phyloP scores from a whole-genome alignment of 1,284 basidiomycete species.

The Ustilago cynodontis region DNA sequence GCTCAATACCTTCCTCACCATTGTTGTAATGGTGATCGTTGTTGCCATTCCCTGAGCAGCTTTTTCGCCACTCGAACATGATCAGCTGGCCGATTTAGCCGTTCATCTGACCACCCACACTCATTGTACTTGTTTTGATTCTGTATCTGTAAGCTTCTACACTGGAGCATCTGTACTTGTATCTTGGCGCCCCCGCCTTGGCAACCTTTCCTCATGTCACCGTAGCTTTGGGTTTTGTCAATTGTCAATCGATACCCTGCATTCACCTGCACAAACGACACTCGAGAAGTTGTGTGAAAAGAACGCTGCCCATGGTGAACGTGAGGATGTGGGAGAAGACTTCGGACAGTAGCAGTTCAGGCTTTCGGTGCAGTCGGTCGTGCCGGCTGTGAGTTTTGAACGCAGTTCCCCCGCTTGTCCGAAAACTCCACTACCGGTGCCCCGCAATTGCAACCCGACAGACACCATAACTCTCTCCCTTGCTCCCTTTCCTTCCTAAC shows the following conservation, averaged over 20 bases:
- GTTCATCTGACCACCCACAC: not conserved
- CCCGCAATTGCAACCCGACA: slow-evolving; percentile 12
- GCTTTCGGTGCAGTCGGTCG: slow-evolving; percentile 33
- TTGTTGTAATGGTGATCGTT: slow-evolving; percentile 39
- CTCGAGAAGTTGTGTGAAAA: not conserved
- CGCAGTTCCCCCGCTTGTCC: slow-evolving; percentile 1
- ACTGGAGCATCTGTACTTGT: slow-evolving; percentile 20
- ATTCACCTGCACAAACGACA: slow-evolving; percentile 4
- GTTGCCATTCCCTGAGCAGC: slow-evolving; percentile 42
- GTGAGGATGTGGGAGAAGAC: not conserved
- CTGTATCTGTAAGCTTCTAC: slow-evolving; percentile 9
- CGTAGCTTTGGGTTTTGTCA: not conserved
- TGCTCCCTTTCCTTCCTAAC: not conserved
- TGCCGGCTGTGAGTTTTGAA: slow-evolving; percentile 19
- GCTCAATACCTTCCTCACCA: slow-evolving; percentile 28
- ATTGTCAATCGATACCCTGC: slow-evolving; percentile 12
- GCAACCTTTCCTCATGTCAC: slow-evolving; percentile 16
- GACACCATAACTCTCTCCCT: not conserved
- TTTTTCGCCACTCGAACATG: not conserved
- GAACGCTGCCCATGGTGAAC: not conserved
- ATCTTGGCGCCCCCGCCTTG: slow-evolving; percentile 4
- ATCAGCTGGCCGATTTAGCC: slow-evolving; percentile 6
- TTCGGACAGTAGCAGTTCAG: not conserved
- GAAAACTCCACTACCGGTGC: slow-evolving; percentile 4
- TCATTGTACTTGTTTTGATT: not conserved